Base-by-base conservation (phyloP, 306 rosid species). In the Inga laurina region DNA sequence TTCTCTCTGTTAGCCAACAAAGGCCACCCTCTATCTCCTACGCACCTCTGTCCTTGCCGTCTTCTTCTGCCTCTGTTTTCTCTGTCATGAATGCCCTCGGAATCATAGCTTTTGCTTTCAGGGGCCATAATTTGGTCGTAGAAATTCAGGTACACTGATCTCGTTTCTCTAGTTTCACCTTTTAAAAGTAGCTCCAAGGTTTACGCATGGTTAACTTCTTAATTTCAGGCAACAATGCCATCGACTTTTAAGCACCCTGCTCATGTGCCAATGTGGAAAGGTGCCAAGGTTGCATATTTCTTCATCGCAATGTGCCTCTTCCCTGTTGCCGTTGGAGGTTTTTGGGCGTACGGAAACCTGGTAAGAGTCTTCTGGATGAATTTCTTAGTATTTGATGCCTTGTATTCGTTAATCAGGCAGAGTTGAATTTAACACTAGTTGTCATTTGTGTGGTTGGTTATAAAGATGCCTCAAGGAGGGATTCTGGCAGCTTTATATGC, bases 231-330 rank as follows among this genome's bases (percentile, higher is more conserved):
- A 57, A 97, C 99, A 76, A 97, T 97, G 99, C 99, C 99, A 51
- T 97, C 99, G 27, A 97, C 98, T 51, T 94, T 97, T 77, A 97
- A 97, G 89, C 97, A 97, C 83, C 99, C 99, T 10, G 99, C 99
- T 86, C 97, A 93, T 69, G 97, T 97, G 69, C 99, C 99, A 32
- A 97, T 97, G 99, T 97, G 99, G 99, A 94, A 88, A 91, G 99
- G 99, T 46, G 99, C 98, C 86, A 97, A 94, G 88, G 98, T 97
- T 87, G 99, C 97, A 44, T 97, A 94, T 87, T 91, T 97, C 88
- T 97, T 97, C 89, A 97, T 97, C 75, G 99, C 99, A 54, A 81
- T 93, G 93, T 97, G 98, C 88, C 81, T 97, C 79, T 97, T 97
- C 84, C 99, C 99, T 43, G 90, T 97, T 78, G 92, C 99, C 10